Percentiles rank a stretch among this genome's conserved stretches.
phyloP scores from a whole-genome alignment of 441 rosid species.

The Erysimum pusillum region DNA sequence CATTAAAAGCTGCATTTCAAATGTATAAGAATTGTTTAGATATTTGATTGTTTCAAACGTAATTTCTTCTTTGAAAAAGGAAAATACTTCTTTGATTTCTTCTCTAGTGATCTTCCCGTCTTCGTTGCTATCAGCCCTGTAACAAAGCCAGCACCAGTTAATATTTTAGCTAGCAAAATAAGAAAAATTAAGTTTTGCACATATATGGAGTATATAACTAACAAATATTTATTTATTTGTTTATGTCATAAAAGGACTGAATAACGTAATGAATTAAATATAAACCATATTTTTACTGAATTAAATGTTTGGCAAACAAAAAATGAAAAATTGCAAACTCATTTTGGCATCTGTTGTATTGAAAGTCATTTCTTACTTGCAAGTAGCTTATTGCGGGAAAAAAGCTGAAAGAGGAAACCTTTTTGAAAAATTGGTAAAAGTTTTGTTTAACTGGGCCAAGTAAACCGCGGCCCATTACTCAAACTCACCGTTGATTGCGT shows the following conservation, averaged over 20 bases:
- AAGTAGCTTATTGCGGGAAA: constrained; percentile 33
- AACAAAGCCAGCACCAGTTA: constrained; percentile 1
- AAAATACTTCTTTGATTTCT: constrained; percentile 88
- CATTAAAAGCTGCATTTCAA: constrained; percentile 82
- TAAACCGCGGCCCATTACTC: constrained; percentile 23
- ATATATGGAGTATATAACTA: neutral
- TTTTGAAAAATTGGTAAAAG: constrained; percentile 11
- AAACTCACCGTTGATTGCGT: constrained; percentile 34
- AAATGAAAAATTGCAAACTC: neutral
- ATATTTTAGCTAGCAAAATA: neutral
- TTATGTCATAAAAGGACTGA: neutral
- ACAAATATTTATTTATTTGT: neutral
- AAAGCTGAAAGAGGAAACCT: constrained; percentile 2
- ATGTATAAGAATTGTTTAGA: neutral
- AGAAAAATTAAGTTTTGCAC: neutral
- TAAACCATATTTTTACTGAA: neutral
- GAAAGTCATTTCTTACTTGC: constrained; percentile 2
- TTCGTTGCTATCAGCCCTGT: constrained; percentile 93
- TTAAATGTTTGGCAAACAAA: constrained; percentile 10
- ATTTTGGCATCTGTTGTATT: constrained; percentile 21
- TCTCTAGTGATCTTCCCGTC: constrained; percentile 87
- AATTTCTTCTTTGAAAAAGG: neutral
- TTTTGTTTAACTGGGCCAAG: constrained; percentile 35
- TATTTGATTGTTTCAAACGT: neutral
- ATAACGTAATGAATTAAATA: neutral